These are phyloP conservation scores for Saussurea involucrata DNA, from an alignment of 129 eudicot genomes.

Conservation along the genomic window DNA sequence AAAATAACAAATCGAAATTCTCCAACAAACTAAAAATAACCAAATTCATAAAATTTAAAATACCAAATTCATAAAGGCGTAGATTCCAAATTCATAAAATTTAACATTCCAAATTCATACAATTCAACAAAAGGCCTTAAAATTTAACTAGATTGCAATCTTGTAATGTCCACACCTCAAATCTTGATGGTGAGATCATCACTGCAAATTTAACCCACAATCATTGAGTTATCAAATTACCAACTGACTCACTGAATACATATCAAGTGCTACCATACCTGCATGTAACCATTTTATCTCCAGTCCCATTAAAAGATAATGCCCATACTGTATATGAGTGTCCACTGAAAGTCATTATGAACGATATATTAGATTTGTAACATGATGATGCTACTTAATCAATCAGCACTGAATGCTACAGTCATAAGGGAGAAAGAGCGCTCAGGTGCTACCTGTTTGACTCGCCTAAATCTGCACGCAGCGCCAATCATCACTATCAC, in stretches of 20 bases:
- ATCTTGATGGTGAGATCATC: slow-evolving; percentile 88
- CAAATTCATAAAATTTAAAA: no score
- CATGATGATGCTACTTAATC: background rate
- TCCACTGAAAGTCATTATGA: slow-evolving; percentile 49
- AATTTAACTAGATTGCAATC: slow-evolving; percentile 52
- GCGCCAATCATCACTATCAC: slow-evolving; percentile 90
- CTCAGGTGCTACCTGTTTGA: slow-evolving; percentile 49
- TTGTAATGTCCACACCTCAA: slow-evolving; percentile 69
- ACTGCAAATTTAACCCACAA: slow-evolving; percentile 38
- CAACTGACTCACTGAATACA: background rate
- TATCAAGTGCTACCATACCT: slow-evolving; percentile 41
- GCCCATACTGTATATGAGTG: slow-evolving; percentile 96
- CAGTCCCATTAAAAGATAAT: slow-evolving; percentile 65
- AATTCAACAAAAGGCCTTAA: no score
- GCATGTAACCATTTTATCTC: slow-evolving; percentile 92
- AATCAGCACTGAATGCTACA: background rate
- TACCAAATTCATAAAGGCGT: no score
- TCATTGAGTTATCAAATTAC: slow-evolving; percentile 12
- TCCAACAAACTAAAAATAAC: no score
- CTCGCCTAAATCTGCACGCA: slow-evolving; percentile 77
- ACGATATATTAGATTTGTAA: slow-evolving; percentile 14
- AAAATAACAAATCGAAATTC: no score
- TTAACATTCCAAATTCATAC: no score
- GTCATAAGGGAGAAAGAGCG: background rate
- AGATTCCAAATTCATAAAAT: no score